Evolutionary conservation across 352 stramenopile species (phyloP).

Genomic region (Globisporangium nodosum): DNA sequence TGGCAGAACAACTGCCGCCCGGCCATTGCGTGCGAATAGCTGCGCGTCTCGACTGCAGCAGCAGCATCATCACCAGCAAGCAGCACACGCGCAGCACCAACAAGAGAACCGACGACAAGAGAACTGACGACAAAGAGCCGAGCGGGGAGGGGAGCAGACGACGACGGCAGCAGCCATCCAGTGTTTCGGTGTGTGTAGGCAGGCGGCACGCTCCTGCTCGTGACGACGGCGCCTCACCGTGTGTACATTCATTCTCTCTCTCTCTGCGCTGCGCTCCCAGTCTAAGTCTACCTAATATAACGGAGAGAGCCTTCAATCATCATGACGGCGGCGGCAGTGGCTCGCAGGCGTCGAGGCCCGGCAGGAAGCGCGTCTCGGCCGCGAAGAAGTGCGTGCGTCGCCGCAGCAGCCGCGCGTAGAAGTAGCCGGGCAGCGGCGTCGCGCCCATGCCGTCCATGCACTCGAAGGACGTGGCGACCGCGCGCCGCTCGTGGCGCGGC

Average conservation of each 20-base stretch:
- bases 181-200: neutral
- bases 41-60: neutral
- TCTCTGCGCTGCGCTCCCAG: neutral
- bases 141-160: neutral
- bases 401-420: conserved; percentile 31
- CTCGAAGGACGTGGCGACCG: conserved; percentile 24
- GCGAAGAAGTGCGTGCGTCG: conserved; percentile 42
- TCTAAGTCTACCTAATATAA: neutral
- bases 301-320: neutral
- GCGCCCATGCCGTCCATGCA: conserved; percentile 41
- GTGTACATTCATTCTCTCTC: neutral
- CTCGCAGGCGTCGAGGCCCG: conserved; percentile 1
- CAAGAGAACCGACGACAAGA: neutral
- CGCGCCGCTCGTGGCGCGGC: conserved; percentile 11
- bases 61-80: neutral
- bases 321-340: neutral
- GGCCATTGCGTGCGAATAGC: conserved; percentile 35
- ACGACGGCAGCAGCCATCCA: neutral
- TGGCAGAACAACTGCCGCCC: conserved; percentile 71
- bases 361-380: conserved; percentile 19
- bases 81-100: neutral
- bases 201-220: too few species aligned
- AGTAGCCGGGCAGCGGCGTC: conserved; percentile 24
- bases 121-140: neutral
- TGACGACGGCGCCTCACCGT: too few species aligned